Evolutionary conservation across 306 rosid genomes (phyloP).

Genomic region (Fagus crenata): DNA sequence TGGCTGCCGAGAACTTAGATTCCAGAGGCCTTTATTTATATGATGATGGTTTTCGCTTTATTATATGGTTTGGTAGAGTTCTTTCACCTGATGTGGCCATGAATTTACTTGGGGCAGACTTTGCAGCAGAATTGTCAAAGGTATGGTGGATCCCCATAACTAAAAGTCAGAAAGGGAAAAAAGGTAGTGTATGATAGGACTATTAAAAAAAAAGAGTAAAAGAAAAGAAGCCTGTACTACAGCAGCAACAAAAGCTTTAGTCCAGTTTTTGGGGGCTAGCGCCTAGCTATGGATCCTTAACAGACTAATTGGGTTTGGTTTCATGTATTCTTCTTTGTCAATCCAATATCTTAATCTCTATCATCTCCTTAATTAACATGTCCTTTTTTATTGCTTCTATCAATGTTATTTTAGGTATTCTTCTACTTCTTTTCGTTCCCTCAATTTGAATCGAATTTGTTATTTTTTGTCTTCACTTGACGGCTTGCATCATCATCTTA

Average conservation of each 20-base stretch:
- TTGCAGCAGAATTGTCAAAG: slow-evolving; percentile 94
- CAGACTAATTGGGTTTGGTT: too few relatives aligned
- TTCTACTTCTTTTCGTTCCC: too few relatives aligned
- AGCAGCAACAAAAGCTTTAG: too few relatives aligned
- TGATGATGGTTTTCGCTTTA: slow-evolving; percentile 81
- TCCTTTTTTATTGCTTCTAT: too few relatives aligned
- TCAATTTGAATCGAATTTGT: not conserved
- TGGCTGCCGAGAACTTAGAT: slow-evolving; percentile 81
- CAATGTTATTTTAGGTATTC: too few relatives aligned
- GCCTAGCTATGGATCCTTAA: too few relatives aligned
- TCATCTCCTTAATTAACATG: too few relatives aligned
- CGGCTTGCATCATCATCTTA: not conserved
- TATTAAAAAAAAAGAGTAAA: not conserved
- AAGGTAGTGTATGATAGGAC: too few relatives aligned
- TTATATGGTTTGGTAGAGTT: slow-evolving; percentile 89
- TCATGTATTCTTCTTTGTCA: too few relatives aligned
- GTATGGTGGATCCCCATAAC: slow-evolving; percentile 42
- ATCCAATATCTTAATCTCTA: too few relatives aligned
- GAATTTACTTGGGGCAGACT: slow-evolving; percentile 84
- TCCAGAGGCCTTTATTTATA: slow-evolving; percentile 80
- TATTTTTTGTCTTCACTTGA: not conserved
- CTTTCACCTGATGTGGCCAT: slow-evolving; percentile 91
- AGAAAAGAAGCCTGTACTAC: not conserved
- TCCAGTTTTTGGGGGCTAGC: too few relatives aligned
- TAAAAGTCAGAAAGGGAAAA: not conserved